Conservation (phyloP, 305 asterid genomes). For the Lippia alba region DNA sequence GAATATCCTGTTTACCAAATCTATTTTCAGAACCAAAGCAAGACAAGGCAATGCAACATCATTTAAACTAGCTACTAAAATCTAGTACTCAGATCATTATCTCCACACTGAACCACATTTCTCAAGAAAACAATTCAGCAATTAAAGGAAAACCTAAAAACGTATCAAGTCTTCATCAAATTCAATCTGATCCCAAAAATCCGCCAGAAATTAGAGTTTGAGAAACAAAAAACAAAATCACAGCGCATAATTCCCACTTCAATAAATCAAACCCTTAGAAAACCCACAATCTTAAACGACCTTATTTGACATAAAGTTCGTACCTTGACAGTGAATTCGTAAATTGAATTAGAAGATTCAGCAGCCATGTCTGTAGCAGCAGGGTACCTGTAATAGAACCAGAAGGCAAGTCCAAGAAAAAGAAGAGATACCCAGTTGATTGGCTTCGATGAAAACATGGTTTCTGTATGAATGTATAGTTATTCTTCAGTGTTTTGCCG, state of each 20-base stretch:
- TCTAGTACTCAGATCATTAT: background rate
- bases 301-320: background rate
- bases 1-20: constrained; percentile 60
- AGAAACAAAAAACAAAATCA: background rate
- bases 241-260: background rate
- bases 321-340: constrained; percentile 81
- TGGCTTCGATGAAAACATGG: constrained; percentile 41
- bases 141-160: no score
- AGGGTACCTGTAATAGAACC: constrained; percentile 52
- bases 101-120: background rate
- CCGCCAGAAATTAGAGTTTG: background rate
- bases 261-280: background rate
- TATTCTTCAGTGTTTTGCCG: background rate
- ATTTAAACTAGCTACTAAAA: background rate
- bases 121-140: background rate
- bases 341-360: constrained; percentile 51
- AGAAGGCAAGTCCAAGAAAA: constrained; percentile 53
- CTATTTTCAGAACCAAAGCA: constrained; percentile 15
- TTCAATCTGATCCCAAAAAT: background rate
- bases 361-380: constrained; percentile 38
- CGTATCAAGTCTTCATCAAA: background rate
- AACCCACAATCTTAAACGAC: background rate
- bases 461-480: background rate
- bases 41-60: constrained; percentile 6
- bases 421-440: constrained; percentile 55